phyloP scores from a whole-genome alignment of 345 rosid genomes.

The Adansonia digitata region DNA sequence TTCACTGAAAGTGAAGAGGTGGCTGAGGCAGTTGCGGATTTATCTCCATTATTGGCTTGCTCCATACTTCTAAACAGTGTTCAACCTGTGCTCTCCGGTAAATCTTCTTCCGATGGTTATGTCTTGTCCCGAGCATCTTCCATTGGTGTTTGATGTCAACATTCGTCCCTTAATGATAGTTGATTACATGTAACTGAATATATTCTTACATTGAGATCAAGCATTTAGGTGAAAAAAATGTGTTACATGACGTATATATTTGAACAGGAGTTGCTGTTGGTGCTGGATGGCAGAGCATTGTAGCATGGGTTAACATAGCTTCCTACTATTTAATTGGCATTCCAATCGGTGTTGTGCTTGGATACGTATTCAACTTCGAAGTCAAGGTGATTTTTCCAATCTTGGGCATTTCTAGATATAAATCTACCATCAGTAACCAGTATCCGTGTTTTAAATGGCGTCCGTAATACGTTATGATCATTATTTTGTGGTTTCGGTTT shows the following conservation, averaged over 20 bases:
- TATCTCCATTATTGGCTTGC: conserved; percentile 62
- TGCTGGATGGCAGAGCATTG: conserved; percentile 79
- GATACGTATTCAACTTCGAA: conserved; percentile 42
- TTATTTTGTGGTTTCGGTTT: too few relatives aligned
- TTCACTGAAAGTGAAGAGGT: conserved; percentile 53
- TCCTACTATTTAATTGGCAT: conserved; percentile 71
- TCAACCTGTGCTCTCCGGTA: conserved; percentile 87
- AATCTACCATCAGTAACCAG: too few relatives aligned
- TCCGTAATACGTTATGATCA: too few relatives aligned
- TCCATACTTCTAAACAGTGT: conserved; percentile 76
- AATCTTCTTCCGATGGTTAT: not conserved
- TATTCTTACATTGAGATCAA: not conserved
- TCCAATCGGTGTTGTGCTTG: conserved; percentile 58
- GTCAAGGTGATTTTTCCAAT: conserved; percentile 46
- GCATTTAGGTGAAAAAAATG: too few relatives aligned
- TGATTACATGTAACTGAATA: not conserved
- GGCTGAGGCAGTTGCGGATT: conserved; percentile 52
- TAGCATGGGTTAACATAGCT: conserved; percentile 62
- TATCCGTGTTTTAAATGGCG: too few relatives aligned
- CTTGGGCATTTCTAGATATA: too few relatives aligned
- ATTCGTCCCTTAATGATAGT: not conserved
- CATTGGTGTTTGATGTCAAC: not conserved
- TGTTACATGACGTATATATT: not conserved
- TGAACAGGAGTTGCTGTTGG: conserved; percentile 69
- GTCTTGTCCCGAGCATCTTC: not conserved